A percentile compares a stretch with the other conserved stretches of the same genome.
These are phyloP conservation scores for Chenopodium quinoa DNA, from an alignment of 148 eudicot species.

Conservation along the genomic window DNA sequence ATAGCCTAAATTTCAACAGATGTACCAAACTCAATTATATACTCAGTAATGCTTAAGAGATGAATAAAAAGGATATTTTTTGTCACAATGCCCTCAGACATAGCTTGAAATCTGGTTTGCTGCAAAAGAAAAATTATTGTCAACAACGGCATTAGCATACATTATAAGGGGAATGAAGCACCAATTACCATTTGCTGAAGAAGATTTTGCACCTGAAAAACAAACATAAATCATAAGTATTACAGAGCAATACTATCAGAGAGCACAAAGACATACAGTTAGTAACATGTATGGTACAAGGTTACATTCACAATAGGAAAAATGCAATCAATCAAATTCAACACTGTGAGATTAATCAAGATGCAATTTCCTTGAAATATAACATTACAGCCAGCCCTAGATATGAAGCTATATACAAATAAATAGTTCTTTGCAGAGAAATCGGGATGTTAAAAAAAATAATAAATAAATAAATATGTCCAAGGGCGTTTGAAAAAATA, in stretches of 20 bases:
- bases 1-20: too few species aligned
- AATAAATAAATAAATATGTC: too few species aligned
- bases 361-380: background rate
- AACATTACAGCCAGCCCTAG: background rate
- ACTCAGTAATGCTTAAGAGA: background rate
- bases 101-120: conserved; percentile 60
- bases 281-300: background rate
- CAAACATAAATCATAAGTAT: conserved; percentile 3
- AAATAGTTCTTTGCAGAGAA: background rate
- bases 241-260: background rate
- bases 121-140: conserved; percentile 24
- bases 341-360: background rate
- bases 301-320: background rate
- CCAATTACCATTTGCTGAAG: conserved; percentile 54
- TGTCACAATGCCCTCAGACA: conserved; percentile 54
- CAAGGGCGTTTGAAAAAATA: background rate
- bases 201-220: conserved; percentile 55
- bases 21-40: background rate
- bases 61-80: conserved; percentile 53
- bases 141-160: conserved; percentile 9
- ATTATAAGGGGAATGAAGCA: background rate
- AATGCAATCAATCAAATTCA: background rate
- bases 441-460: background rate
- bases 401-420: background rate
- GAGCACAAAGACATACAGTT: background rate